Conservation (phyloP, 805 yeast species). For the Wickerhamiella brachini region DNA sequence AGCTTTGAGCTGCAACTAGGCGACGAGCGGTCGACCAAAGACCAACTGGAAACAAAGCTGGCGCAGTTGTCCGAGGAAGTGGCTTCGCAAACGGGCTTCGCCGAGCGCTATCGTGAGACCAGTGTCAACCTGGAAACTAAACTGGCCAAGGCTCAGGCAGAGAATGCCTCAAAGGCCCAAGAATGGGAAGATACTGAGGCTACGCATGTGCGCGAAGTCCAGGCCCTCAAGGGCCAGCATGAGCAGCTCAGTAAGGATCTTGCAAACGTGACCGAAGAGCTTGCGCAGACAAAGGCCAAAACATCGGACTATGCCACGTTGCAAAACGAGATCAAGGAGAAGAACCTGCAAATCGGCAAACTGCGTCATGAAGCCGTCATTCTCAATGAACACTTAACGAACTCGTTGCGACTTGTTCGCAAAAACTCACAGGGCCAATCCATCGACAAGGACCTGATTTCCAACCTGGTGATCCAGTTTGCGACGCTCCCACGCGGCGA, state of each 20-base stretch:
- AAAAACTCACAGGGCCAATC: constrained; percentile 60
- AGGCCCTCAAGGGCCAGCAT: constrained; percentile 7
- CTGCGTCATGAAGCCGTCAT: constrained; percentile 89
- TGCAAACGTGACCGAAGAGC: neutral
- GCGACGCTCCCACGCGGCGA: constrained; percentile 84
- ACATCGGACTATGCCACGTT: constrained; percentile 15
- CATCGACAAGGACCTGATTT: constrained; percentile 77
- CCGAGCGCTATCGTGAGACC: constrained; percentile 16
- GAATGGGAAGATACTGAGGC: constrained; percentile 4
- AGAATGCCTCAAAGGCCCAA: constrained; percentile 9
- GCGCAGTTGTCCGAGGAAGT: constrained; percentile 23
- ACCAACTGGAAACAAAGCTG: constrained; percentile 12
- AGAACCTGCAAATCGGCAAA: constrained; percentile 73
- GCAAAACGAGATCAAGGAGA: constrained; percentile 43
- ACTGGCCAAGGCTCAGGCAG: constrained; percentile 25
- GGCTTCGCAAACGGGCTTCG: constrained; percentile 16
- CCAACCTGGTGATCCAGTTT: constrained; percentile 76
- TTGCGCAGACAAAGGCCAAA: constrained; percentile 2
- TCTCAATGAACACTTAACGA: constrained; percentile 87
- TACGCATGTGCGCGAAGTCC: constrained; percentile 24
- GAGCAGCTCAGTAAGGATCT: constrained; percentile 1
- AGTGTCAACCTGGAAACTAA: constrained; percentile 12
- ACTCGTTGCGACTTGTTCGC: constrained; percentile 73
- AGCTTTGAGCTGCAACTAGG: constrained; percentile 22
- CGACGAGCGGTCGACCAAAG: constrained; percentile 18